A percentile compares a stretch with the other conserved stretches of the same genome.
Conservation (phyloP, 2,329 filamentous ascomycete genomes). For the Trichophyton equinum region DNA sequence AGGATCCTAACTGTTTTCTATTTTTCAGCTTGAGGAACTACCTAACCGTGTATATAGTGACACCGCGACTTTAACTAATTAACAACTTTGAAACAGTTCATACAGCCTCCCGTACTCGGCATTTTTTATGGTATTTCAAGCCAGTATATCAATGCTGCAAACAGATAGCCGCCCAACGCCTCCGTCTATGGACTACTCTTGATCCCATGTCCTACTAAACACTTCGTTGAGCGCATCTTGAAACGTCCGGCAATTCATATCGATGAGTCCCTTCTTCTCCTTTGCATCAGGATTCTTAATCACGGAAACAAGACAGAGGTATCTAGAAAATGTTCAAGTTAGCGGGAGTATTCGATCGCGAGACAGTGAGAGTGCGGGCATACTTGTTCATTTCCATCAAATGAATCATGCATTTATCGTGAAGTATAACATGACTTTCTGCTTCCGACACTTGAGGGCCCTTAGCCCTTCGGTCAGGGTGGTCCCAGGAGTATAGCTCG, state of each 20-base stretch:
- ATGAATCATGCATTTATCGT: conserved; percentile 51
- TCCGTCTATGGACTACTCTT: conserved; percentile 1
- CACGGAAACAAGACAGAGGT: conserved; percentile 51
- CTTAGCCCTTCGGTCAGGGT: conserved; percentile 30
- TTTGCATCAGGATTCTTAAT: conserved; percentile 53
- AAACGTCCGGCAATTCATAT: conserved; percentile 54
- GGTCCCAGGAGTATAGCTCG: conserved; percentile 77
- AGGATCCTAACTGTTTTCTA: no score
- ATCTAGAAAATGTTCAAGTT: conserved; percentile 31
- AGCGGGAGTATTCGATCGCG: conserved; percentile 3
- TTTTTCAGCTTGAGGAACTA: no score
- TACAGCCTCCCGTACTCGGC: no score
- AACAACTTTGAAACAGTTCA: no score
- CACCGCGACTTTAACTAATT: no score
- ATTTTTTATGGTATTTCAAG: background rate
- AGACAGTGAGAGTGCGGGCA: conserved; percentile 16
- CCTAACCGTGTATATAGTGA: no score
- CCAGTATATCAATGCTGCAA: background rate
- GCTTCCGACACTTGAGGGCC: conserved; percentile 41
- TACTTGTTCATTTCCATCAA: conserved; percentile 56
- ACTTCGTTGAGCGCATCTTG: conserved; percentile 51
- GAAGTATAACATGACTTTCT: conserved; percentile 51
- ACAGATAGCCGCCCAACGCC: background rate
- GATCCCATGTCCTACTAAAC: conserved; percentile 41
- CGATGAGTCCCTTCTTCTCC: conserved; percentile 52